A percentile compares a stretch with the other conserved stretches of the same genome.
These are phyloP conservation scores for Linum lewisii DNA, from an alignment of 345 rosid species.

Conservation along the genomic window DNA sequence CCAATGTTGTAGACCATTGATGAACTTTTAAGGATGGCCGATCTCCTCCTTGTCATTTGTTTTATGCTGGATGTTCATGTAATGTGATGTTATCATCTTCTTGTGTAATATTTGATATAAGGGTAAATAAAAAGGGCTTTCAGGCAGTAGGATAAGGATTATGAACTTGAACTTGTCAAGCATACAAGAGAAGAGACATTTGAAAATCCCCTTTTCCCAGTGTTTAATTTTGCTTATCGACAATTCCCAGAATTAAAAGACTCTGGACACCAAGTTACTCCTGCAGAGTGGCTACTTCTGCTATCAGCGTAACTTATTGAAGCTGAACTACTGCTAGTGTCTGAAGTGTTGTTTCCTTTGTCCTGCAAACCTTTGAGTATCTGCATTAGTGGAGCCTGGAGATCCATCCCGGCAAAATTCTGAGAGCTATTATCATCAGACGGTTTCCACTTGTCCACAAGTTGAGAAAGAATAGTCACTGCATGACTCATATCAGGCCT, in stretches of 20 bases:
- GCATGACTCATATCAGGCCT: slow-evolving; percentile 47
- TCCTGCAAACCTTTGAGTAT: slow-evolving; percentile 43
- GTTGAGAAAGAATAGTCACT: slow-evolving; percentile 29
- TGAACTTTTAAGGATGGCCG: too few species aligned
- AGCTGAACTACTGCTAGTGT: background rate
- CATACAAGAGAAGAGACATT: too few species aligned
- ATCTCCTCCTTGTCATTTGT: too few species aligned
- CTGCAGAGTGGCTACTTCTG: background rate
- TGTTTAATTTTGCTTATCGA: background rate
- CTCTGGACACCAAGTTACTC: background rate
- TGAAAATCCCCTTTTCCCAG: too few species aligned
- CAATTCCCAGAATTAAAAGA: background rate
- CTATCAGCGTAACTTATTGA: background rate
- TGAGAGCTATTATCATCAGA: slow-evolving; percentile 19
- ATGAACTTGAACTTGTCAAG: too few species aligned
- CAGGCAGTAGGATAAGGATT: too few species aligned
- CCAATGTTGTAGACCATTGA: background rate
- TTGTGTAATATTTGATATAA: too few species aligned
- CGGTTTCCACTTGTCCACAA: slow-evolving; percentile 45
- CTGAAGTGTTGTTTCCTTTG: slow-evolving; percentile 21
- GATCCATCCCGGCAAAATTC: slow-evolving; percentile 23
- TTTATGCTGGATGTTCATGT: too few species aligned
- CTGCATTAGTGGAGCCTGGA: slow-evolving; percentile 31
- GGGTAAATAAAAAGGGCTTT: too few species aligned
- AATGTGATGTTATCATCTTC: too few species aligned